phyloP scores from a whole-genome alignment of 768 basidiomycete species.

The Tricholoma bakamatsutake region DNA sequence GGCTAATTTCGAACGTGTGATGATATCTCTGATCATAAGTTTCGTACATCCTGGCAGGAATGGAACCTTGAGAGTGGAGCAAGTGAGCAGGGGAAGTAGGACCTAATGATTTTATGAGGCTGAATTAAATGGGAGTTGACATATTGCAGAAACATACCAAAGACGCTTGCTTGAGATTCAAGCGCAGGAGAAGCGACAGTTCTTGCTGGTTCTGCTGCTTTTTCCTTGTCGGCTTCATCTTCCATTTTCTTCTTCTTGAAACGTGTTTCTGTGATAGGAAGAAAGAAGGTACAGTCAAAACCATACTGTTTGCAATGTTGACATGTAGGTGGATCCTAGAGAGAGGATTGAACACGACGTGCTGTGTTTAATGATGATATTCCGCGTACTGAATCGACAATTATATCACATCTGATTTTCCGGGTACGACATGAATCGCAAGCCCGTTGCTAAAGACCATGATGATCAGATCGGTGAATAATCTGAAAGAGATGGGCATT shows the following conservation, averaged over 20 bases:
- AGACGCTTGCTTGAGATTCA: constrained; percentile 48
- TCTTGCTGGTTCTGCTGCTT: constrained; percentile 25
- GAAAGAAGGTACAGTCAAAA: constrained; percentile 95
- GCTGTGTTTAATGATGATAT: background rate
- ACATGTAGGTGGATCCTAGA: constrained; percentile 68
- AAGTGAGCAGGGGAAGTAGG: constrained; percentile 85
- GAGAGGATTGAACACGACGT: background rate
- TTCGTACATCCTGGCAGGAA: constrained; percentile 83
- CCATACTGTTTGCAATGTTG: constrained; percentile 93
- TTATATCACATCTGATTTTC: constrained; percentile 93
- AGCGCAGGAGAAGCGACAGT: constrained; percentile 35
- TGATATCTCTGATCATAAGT: constrained; percentile 84
- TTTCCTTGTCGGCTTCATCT: constrained; percentile 49
- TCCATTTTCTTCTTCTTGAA: constrained; percentile 95
- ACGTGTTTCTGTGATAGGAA: constrained; percentile 96
- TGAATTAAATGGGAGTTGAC: constrained; percentile 21
- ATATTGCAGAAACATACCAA: constrained; percentile 35
- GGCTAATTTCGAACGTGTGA: constrained; percentile 81
- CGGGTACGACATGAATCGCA: constrained; percentile 89
- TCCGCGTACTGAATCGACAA: constrained; percentile 48
- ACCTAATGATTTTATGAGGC: constrained; percentile 53
- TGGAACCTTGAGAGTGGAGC: constrained; percentile 82
- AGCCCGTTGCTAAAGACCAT: constrained; percentile 51
- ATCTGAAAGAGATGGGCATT: constrained; percentile 6
- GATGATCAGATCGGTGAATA: background rate